phyloP scores from a whole-genome alignment of 495 filamentous ascomycete genomes.

The Penicillium arizonense region DNA sequence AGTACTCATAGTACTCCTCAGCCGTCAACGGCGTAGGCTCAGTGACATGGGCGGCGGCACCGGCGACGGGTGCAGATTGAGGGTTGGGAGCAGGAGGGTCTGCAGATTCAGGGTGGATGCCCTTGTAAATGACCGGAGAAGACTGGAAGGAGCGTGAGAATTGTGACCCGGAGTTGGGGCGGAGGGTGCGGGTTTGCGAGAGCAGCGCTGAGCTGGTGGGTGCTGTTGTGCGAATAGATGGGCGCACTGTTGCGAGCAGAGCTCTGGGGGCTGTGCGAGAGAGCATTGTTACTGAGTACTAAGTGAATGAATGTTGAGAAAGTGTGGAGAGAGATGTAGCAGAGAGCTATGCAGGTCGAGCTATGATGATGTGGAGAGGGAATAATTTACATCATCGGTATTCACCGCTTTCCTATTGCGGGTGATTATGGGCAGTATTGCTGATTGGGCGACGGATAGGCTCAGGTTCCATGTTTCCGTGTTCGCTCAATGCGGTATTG shows the following conservation, averaged over 20 bases:
- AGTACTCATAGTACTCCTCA: slow-evolving; percentile 46
- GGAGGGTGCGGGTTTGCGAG: slow-evolving; percentile 7
- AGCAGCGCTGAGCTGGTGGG: not conserved
- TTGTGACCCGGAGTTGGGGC: slow-evolving; percentile 14
- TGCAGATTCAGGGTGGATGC: slow-evolving; percentile 40
- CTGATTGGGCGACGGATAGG: slow-evolving; percentile 3
- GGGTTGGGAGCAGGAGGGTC: slow-evolving; percentile 40
- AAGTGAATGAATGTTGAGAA: too few species aligned
- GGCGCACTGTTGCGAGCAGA: slow-evolving; percentile 20
- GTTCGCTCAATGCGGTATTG: not conserved
- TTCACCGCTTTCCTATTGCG: slow-evolving; percentile 1
- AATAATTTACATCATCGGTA: slow-evolving; percentile 10
- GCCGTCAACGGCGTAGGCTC: slow-evolving; percentile 42
- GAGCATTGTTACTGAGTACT: slow-evolving; percentile 24
- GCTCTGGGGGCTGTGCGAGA: slow-evolving; percentile 31
- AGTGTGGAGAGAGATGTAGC: not conserved
- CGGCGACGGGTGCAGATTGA: slow-evolving; percentile 31
- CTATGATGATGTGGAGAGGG: slow-evolving; percentile 7
- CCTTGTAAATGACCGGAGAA: slow-evolving; percentile 32
- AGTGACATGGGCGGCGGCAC: slow-evolving; percentile 32
- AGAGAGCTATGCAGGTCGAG: not conserved
- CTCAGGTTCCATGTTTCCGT: too few species aligned
- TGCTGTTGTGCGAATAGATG: slow-evolving; percentile 21
- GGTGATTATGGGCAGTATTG: not conserved
- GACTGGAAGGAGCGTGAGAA: slow-evolving; percentile 28